Evolutionary conservation across 371 early-diverging fungal species (phyloP).

Genomic region (Mortierella sp.): DNA sequence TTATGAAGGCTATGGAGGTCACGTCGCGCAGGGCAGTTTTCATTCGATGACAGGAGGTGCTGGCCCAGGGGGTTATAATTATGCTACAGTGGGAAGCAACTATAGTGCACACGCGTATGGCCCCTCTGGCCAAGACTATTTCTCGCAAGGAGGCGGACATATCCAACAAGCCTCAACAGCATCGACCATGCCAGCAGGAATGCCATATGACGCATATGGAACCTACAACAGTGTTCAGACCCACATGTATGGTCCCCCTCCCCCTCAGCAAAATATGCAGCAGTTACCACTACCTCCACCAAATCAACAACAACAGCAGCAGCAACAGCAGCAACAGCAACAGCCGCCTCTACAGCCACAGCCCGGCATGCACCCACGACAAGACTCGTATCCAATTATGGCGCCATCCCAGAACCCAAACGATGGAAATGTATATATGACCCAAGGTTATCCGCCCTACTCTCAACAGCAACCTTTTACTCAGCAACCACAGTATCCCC

Average conservation of each 20-base stretch:
- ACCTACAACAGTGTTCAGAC: too few relatives aligned
- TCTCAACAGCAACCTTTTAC: constrained; percentile 18
- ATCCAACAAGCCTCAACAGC: constrained; percentile 26
- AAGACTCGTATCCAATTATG: too few relatives aligned
- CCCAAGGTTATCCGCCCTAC: not conserved
- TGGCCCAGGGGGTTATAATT: constrained; percentile 21
- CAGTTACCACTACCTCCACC: too few relatives aligned
- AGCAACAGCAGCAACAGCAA: too few relatives aligned
- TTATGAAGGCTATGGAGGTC: constrained; percentile 3
- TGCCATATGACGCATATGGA: too few relatives aligned
- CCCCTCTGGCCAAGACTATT: not conserved
- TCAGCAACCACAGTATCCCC: constrained; percentile 5
- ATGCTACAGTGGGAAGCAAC: constrained; percentile 3
- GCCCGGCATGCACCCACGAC: too few relatives aligned
- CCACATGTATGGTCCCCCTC: too few relatives aligned
- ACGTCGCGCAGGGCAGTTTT: constrained; percentile 29
- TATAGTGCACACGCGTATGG: not conserved
- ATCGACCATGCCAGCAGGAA: constrained; percentile 7
- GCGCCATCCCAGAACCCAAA: too few relatives aligned
- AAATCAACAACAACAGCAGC: too few relatives aligned
- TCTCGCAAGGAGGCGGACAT: constrained; percentile 22
- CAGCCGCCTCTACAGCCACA: too few relatives aligned
- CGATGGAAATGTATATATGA: too few relatives aligned
- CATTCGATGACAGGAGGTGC: constrained; percentile 5
- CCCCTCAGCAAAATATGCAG: too few relatives aligned